Base-by-base conservation (phyloP, 208 protist genomes). In the Ichthyophonus hoferi region DNA sequence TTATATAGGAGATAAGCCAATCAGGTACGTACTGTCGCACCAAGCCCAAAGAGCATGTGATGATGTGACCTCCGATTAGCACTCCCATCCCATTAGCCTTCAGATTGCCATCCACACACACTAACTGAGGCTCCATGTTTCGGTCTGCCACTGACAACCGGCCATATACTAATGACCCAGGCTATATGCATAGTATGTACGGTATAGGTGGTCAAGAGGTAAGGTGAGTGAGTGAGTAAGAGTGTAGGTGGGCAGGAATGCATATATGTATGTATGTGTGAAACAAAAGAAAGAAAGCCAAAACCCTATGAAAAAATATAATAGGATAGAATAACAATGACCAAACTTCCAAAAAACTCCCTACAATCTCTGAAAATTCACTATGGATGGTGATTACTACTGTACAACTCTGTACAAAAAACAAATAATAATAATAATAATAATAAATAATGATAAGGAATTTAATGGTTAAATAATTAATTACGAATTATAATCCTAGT, bases 111-210 rank as follows among this genome's bases (percentile, higher is more conserved):
- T 86, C 90, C 0, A 93, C 79, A 83, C 95, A 96, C 3, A 88
- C 91, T 1, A 96, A 24, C 84, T 96, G 93, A 3, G 95, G 94
- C 78, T 96, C 93, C 93, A 96, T 95, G 85, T 96, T 94, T 79
- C 91, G 91, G 88, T 96, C 92, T 2, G 95, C 95, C 0, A 95
- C 42, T 2, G 88, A 86, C 38, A 96, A 88, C 31, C 93, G 78
- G 1, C 79, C 90, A 83, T 96, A 96, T 31, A 96, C 93, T 40
- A 96, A 31, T 12, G 91, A 79, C 17, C 94, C 94, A 31, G 92
- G 87, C 79, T 93, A 58, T 35, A 88, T 2, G 37, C 2, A 39
- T n/a, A 33, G 14, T 88, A 83, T n/a, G n/a, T n/a, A n/a, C n/a
- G n/a, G n/a, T n/a, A n/a, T n/a, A n/a, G n/a, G n/a, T n/a, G n/a